These are phyloP conservation scores for Bolboschoenus planiculmis DNA, from an alignment of 176 grass and related monocot species.

Conservation along the genomic window DNA sequence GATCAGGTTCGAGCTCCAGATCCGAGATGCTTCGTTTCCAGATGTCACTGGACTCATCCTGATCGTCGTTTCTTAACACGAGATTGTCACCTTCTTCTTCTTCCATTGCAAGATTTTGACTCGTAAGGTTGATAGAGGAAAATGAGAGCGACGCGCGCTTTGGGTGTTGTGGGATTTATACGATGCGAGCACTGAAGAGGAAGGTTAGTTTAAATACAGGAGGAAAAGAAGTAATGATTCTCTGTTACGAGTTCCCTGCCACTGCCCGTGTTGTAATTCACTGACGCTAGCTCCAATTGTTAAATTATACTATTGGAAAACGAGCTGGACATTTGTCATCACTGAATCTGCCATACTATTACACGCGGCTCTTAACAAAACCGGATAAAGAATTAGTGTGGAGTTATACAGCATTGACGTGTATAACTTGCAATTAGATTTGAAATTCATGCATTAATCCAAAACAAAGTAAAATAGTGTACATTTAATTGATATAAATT, in stretches of 20 bases:
- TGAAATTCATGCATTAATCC: too few species aligned
- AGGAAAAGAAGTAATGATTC: not conserved
- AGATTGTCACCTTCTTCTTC: not conserved
- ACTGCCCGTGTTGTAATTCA: not conserved
- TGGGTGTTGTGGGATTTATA: not conserved
- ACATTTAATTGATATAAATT: not conserved
- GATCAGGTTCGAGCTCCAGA: not conserved
- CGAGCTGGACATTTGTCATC: too few species aligned
- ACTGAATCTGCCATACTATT: too few species aligned
- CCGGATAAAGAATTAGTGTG: too few species aligned
- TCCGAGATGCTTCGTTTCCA: constrained; percentile 8
- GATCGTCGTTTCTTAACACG: not conserved
- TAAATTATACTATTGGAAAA: too few species aligned
- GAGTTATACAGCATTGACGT: too few species aligned
- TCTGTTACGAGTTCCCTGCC: not conserved
- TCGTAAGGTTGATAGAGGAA: not conserved
- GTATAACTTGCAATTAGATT: too few species aligned
- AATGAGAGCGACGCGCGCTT: not conserved
- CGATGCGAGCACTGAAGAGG: not conserved
- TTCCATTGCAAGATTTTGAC: not conserved
- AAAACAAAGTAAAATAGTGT: not conserved
- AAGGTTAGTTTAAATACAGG: not conserved
- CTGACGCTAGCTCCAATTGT: too few species aligned
- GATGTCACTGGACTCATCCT: not conserved
- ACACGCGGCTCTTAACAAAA: too few species aligned